phyloP scores from a whole-genome alignment of 176 grass and related monocot genomes.

The Metroxylon sagu region DNA sequence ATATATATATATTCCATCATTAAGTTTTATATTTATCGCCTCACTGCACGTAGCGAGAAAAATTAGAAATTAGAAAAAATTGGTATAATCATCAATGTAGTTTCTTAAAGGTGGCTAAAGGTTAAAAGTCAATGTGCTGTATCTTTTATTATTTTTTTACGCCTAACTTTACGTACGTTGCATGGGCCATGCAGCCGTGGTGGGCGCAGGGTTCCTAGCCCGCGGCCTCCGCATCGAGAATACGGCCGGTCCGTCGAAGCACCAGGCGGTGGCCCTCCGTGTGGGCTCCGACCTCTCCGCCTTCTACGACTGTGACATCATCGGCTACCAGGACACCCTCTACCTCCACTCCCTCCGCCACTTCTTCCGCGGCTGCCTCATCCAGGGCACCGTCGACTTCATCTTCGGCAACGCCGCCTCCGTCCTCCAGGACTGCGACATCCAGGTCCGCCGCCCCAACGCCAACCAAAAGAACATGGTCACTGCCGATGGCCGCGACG shows the following conservation, averaged over 20 bases:
- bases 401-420: constrained; percentile 17
- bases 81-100: too few relatives aligned
- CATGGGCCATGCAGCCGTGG: constrained; percentile 1
- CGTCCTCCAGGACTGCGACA: constrained; percentile 16
- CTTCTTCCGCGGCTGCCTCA: constrained; percentile 14
- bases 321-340: constrained; percentile 19
- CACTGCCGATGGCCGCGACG: constrained; percentile 11
- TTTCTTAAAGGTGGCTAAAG: too few relatives aligned
- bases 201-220: constrained; percentile 7
- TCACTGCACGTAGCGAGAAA: too few relatives aligned
- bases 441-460: constrained; percentile 1
- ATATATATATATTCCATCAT: too few relatives aligned
- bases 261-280: constrained; percentile 18
- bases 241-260: constrained; percentile 16
- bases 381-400: constrained; percentile 18
- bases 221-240: constrained; percentile 2
- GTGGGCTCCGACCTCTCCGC: constrained; percentile 7
- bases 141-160: too few relatives aligned
- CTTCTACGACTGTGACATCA: constrained; percentile 16
- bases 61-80: too few relatives aligned
- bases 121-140: too few relatives aligned
- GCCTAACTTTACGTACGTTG: too few relatives aligned
- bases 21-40: too few relatives aligned
- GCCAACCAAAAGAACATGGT: constrained; percentile 10
- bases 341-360: constrained; percentile 16